Base-by-base conservation (phyloP, 441 rosid species). In the Omphalea diandra region DNA sequence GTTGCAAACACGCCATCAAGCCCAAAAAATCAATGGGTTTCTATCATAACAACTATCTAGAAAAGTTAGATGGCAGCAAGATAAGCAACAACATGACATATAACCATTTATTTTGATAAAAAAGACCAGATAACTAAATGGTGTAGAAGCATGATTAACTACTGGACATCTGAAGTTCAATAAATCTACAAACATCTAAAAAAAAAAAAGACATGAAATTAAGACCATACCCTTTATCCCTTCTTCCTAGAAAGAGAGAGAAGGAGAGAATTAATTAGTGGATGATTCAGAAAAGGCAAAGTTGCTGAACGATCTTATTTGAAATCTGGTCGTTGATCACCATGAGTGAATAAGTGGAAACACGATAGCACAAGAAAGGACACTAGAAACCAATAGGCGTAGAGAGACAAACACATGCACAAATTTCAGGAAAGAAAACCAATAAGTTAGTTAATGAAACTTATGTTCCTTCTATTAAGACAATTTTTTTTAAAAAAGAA, bases 151-250 rank as follows among this genome's bases (percentile, higher is more conserved):
- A 67, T 27, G 29, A 29, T 27, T 55, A 44, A 7, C 36, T 27
- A 56, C 24, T 33, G 43, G n/a, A 18, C 47, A 65, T 33, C 40
- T n/a, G 43, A 61, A 62, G 33, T 65, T 65, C 57, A 7, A 35
- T 7, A n/a, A 36, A 35, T 15, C 5, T 36, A 58, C 29, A 43
- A 24, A 22, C 7, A 40, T 55, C 26, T 27, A 41, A 66, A 2
- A 49, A 52, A 8, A 41, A 41, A 66, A 2, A 49, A 52, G 15
- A 50, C 22, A 11, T 11, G 14, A 18, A 31, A 1, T 14, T 36
- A 52, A 26, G 50, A 9, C 22, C 44, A 15, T 12, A 14, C n/a
- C 11, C 32, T 12, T 60, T 35, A 11, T 4, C 8, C 17, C 38
- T 60, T 12, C 27, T n/a, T 29, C 1, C 11, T 32, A 17, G 17